Evolutionary conservation across 176 grass and related monocot genomes (phyloP).

Genomic region (Canna indica): DNA sequence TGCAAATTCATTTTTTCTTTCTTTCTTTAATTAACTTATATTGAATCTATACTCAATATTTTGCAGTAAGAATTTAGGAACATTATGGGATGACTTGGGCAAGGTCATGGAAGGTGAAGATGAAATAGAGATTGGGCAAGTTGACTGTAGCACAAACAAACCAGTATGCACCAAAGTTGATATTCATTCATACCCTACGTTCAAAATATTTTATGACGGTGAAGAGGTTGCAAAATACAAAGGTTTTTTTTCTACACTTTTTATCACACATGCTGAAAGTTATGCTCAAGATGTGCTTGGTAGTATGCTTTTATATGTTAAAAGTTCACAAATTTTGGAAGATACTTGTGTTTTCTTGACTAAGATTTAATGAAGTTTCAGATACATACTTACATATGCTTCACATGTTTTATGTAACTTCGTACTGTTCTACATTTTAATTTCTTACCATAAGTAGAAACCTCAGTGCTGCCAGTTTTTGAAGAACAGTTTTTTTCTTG

Average conservation of each 20-base stretch:
- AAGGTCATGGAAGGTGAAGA: slow-evolving; percentile 66
- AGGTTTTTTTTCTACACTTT: slow-evolving; percentile 36
- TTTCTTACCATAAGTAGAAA: too few relatives aligned
- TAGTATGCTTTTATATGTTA: too few relatives aligned
- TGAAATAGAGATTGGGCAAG: slow-evolving; percentile 91
- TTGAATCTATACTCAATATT: not conserved
- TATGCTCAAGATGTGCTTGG: not conserved
- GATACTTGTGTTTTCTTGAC: not conserved
- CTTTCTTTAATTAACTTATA: not conserved
- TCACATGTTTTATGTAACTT: too few relatives aligned
- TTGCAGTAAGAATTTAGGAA: slow-evolving; percentile 91
- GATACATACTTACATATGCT: too few relatives aligned
- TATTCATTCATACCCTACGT: slow-evolving; percentile 91
- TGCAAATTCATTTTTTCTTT: not conserved
- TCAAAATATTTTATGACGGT: slow-evolving; percentile 83
- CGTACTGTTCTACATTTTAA: too few relatives aligned
- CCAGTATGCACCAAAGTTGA: slow-evolving; percentile 79
- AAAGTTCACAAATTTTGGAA: not conserved
- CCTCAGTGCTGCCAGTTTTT: too few relatives aligned
- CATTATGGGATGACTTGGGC: slow-evolving; percentile 82
- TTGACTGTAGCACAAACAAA: slow-evolving; percentile 63
- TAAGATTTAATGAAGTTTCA: not conserved
- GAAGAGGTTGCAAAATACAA: slow-evolving; percentile 92
- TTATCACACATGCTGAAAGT: not conserved
- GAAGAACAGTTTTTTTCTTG: too few relatives aligned